Base-by-base conservation (phyloP, 805 yeast genomes). In the Ogataea paradorogensis region DNA sequence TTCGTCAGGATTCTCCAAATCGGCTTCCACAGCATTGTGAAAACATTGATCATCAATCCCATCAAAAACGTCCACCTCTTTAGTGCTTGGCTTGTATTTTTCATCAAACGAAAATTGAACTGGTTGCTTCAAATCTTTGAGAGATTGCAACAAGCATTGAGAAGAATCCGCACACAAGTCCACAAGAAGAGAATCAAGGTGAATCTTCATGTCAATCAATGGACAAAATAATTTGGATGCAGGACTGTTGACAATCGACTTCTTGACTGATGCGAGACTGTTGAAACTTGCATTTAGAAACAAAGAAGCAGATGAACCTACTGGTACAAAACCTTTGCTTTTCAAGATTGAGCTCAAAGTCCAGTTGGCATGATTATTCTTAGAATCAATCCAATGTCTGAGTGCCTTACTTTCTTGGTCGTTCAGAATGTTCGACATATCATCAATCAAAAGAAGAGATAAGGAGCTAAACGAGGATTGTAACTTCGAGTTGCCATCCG, bases 91-190 rank as follows among this genome's bases (percentile, higher is more conserved):
- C 34, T 69, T 76, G 56, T 73, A 83, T 59, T 80, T 84, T 25
- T 76, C 75, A 2, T 76, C 77, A 44, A 79, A 80, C 1, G 70
- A 67, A 45, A 83, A 79, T 6, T 70, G 61, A 1, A 85, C 61
- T 0, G 90, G 89, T 10, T 76, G 77, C 50, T 84, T 85, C 51
- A 90, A 65, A 52, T 88, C 95, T 43, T 76, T 80, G 8, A 82
- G 47, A 7, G 85, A 52, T 46, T 84, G 95, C 2, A 78, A 45
- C 29, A 90, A 59, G 9, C 91, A 76, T 52, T 86, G 83, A 0
- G 80, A 71, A 0, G 96, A 87, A 56, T 90, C 98, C 1, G 96
- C 91, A 65, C 96, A 89, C 3, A 82, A 42, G 18, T 78, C 80
- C 1, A 82, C 32, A 15, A 63, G 67, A 11, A 73, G 56, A 13